phyloP scores from a whole-genome alignment of 2,329 filamentous ascomycete genomes.

The Pseudogymnoascus sp. region DNA sequence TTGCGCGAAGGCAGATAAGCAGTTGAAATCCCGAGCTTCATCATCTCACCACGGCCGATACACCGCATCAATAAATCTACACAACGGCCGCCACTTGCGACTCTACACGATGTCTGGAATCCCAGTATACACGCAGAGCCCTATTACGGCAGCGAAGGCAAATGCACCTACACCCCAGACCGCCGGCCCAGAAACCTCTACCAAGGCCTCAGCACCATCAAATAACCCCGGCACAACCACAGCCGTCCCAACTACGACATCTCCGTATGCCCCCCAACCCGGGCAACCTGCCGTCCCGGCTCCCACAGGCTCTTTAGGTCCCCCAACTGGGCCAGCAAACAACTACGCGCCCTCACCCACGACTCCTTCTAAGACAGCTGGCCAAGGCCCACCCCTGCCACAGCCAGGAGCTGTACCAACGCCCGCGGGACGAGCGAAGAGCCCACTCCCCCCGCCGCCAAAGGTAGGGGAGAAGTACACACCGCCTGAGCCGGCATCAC shows the following conservation, averaged over 20 bases:
- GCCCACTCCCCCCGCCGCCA: slow-evolving; percentile 41
- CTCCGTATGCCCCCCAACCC: slow-evolving; percentile 35
- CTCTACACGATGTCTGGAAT: slow-evolving; percentile 47
- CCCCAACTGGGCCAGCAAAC: slow-evolving; percentile 20
- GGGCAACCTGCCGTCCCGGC: slow-evolving; percentile 40
- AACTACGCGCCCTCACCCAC: slow-evolving; percentile 32
- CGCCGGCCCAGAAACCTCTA: slow-evolving; percentile 19
- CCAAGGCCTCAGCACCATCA: slow-evolving; percentile 17
- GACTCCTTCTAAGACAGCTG: slow-evolving; percentile 34
- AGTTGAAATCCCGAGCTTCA: background rate
- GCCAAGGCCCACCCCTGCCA: slow-evolving; percentile 40
- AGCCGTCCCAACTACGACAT: slow-evolving; percentile 24
- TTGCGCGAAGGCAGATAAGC: background rate
- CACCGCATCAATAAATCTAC: background rate
- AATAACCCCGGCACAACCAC: slow-evolving; percentile 21
- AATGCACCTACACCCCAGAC: slow-evolving; percentile 41
- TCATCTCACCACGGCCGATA: background rate
- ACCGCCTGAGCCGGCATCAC: slow-evolving; percentile 29
- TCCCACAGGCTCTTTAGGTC: slow-evolving; percentile 16
- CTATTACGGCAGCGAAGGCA: slow-evolving; percentile 49
- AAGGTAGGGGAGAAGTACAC: slow-evolving; percentile 39
- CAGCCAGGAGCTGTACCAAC: slow-evolving; percentile 49
- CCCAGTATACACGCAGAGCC: slow-evolving; percentile 49
- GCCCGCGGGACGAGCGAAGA: slow-evolving; percentile 28
- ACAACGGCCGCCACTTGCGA: background rate